These are phyloP conservation scores for Wakefieldia striispora DNA, from an alignment of 768 basidiomycete species.

Conservation along the genomic window DNA sequence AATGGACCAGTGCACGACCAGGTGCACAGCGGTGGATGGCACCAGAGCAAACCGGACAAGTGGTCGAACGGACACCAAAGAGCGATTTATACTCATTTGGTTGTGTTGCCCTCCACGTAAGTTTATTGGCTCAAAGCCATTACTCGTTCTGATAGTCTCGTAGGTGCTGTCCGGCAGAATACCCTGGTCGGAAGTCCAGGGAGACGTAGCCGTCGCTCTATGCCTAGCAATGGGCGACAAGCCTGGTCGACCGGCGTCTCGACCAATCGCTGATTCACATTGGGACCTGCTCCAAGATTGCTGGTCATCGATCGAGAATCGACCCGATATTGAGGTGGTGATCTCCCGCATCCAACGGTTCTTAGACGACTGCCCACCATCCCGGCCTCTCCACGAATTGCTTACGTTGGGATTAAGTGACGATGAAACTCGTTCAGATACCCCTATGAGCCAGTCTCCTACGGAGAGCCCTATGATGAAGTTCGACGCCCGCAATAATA, in stretches of 20 bases:
- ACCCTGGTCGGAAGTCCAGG: background rate
- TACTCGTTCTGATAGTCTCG: background rate
- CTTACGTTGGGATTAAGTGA: too few relatives aligned
- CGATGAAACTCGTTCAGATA: too few relatives aligned
- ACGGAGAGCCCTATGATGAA: too few relatives aligned
- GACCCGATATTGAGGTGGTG: too few relatives aligned
- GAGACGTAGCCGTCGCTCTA: background rate
- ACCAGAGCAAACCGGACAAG: conserved; percentile 21
- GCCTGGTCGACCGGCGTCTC: background rate
- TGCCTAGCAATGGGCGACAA: background rate
- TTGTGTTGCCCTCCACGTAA: conserved; percentile 26
- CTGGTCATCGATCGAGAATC: background rate
- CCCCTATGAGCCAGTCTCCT: too few relatives aligned
- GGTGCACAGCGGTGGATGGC: conserved; percentile 47
- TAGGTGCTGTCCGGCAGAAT: background rate
- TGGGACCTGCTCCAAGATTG: conserved; percentile 3
- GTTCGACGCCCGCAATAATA: too few relatives aligned
- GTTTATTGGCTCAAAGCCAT: background rate
- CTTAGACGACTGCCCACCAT: too few relatives aligned
- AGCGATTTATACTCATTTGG: background rate
- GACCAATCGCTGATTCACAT: background rate
- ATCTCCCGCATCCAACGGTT: background rate
- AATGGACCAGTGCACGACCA: conserved; percentile 30
- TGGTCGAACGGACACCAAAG: background rate
- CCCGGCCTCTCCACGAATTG: background rate